These are phyloP conservation scores for Solanum hybrid DNA, from an alignment of 305 asterid genomes.

Conservation along the genomic window DNA sequence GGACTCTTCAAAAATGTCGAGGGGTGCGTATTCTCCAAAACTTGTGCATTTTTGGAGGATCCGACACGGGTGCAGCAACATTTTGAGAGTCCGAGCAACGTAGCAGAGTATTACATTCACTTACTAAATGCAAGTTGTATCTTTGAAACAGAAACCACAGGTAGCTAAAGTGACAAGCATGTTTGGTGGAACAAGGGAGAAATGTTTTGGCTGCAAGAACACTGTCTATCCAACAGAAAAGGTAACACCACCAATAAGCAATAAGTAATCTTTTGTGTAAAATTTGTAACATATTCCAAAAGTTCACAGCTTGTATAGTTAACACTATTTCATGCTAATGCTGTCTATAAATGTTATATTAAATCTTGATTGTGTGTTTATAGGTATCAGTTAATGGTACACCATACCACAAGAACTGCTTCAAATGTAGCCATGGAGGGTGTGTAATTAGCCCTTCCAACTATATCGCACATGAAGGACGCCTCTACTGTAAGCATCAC, in stretches of 20 bases:
- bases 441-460: constrained; percentile 90
- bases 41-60: background rate
- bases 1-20: background rate
- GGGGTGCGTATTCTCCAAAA: background rate
- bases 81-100: background rate
- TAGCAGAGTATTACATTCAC: background rate
- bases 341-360: background rate
- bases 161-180: constrained; percentile 73
- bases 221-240: constrained; percentile 93
- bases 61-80: background rate
- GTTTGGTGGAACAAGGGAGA: constrained; percentile 92
- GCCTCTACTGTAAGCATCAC: constrained; percentile 97
- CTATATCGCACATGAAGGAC: constrained; percentile 92
- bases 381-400: constrained; percentile 95
- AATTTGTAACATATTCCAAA: background rate
- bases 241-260: constrained; percentile 29
- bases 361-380: background rate
- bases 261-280: background rate
- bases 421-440: constrained; percentile 96
- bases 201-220: constrained; percentile 75
- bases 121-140: background rate
- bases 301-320: background rate
- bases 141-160: constrained; percentile 54
- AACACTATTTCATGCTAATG: background rate
- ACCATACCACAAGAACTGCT: constrained; percentile 88